A percentile compares a stretch with the other conserved stretches of the same genome.
Evolutionary conservation across 352 stramenopile species (phyloP).

Genomic region (Saprolegnia diclina): DNA sequence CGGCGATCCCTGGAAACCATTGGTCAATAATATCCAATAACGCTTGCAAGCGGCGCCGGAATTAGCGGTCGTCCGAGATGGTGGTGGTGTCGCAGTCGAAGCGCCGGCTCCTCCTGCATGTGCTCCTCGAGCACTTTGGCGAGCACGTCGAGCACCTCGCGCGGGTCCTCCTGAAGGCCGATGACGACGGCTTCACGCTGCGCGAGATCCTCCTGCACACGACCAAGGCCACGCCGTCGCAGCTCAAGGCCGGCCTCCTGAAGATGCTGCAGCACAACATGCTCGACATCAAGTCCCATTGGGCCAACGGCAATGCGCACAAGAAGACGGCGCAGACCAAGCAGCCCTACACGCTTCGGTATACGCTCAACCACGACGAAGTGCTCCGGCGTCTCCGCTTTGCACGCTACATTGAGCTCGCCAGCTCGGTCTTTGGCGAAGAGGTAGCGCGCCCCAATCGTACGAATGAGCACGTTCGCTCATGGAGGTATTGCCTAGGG

Average conservation of each 20-base stretch:
- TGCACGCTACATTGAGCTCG: constrained; percentile 74
- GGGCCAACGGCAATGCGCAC: constrained; percentile 28
- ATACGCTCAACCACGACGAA: constrained; percentile 73
- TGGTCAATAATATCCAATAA: constrained; percentile 3
- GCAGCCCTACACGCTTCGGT: constrained; percentile 25
- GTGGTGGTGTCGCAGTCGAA: constrained; percentile 64
- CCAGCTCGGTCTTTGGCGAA: constrained; percentile 64
- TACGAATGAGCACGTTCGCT: not conserved
- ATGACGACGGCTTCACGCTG: constrained; percentile 61
- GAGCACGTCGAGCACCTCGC: constrained; percentile 58
- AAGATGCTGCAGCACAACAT: constrained; percentile 86
- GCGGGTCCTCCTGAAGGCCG: constrained; percentile 51
- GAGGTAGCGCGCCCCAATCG: constrained; percentile 32
- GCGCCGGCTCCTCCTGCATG: constrained; percentile 59
- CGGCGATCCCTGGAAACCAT: not conserved
- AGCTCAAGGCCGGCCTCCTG: constrained; percentile 73
- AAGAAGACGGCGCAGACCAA: constrained; percentile 25
- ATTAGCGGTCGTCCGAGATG: constrained; percentile 28
- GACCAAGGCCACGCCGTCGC: constrained; percentile 51
- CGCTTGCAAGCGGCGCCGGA: not conserved
- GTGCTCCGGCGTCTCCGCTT: constrained; percentile 79
- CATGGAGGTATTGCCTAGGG: constrained; percentile 32
- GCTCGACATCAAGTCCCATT: constrained; percentile 45
- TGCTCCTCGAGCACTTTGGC: constrained; percentile 79
- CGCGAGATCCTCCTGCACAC: constrained; percentile 53